Evolutionary conservation across 176 grass and related monocot species (phyloP).

Genomic region (Guadua angustifolia): DNA sequence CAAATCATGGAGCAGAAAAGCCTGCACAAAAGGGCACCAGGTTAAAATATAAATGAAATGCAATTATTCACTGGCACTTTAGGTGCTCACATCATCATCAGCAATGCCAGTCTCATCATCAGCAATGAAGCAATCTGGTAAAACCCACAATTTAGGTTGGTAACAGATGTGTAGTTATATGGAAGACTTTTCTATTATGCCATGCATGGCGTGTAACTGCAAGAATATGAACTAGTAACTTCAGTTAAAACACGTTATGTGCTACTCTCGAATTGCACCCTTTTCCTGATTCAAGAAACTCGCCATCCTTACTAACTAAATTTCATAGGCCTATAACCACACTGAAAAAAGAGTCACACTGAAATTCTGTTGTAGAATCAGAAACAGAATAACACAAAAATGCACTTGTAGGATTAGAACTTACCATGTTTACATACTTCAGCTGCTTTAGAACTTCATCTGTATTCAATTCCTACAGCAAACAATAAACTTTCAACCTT

Average conservation of each 20-base stretch:
- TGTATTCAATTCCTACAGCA: conserved; percentile 74
- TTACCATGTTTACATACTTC: conserved; percentile 72
- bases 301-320: not conserved
- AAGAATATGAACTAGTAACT: conserved; percentile 26
- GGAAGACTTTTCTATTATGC: conserved; percentile 5
- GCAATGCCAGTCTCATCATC: conserved; percentile 90
- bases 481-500: conserved; percentile 27
- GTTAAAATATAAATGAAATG: conserved; percentile 17
- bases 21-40: conserved; percentile 45
- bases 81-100: conserved; percentile 78
- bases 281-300: conserved; percentile 22
- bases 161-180: not conserved
- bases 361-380: conserved; percentile 18
- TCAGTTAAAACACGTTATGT: conserved; percentile 19
- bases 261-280: not conserved
- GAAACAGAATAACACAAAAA: conserved; percentile 10
- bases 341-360: too few relatives aligned
- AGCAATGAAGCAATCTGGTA: too few relatives aligned
- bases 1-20: conserved; percentile 96
- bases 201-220: conserved; percentile 1
- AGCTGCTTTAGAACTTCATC: conserved; percentile 80
- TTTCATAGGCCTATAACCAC: too few relatives aligned
- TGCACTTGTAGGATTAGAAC: conserved; percentile 35
- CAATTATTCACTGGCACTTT: not conserved
- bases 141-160: not conserved